Base-by-base conservation (phyloP, 2,329 filamentous ascomycete genomes). In the Aspergillus sp. region DNA sequence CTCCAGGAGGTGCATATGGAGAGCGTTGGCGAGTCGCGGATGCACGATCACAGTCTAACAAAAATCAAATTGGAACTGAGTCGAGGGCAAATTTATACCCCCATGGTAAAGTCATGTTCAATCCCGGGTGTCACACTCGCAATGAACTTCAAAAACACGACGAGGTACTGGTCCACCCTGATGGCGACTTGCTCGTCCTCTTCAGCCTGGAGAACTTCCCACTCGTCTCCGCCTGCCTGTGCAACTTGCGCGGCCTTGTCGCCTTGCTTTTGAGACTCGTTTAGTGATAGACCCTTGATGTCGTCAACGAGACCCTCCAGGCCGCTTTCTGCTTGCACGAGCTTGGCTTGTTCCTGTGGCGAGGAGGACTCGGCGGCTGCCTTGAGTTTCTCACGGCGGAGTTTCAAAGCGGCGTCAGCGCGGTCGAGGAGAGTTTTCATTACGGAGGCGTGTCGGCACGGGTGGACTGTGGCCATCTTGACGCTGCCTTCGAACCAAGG, bases 371-470 rank as follows among this genome's bases (percentile, higher is more conserved):
- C 88, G 76, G 74, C 86, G 78, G 85, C 88, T 77, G 75, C 86
- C 78, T 86, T 88, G 62, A 95, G 83, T 83, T 93, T 96, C 71
- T 94, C 91, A 49, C 92, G 85, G 23, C 94, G 89, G 57, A 96
- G 86, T 77, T 97, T 96, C 57, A 98, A 84, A 0, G 94, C 94
- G 23, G 92, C 92, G 74, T 99, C 94, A 51, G 95, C 95, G 41
- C 95, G 92, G 78, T 98, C 95, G 45, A 99, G 89, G 4, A 99
- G 87, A 23, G 92, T 92, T 81, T 98, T 99, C 95, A 99, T 99
- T 69, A 99, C 95, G 30, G 91, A 91, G 9, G 95, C 95, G 76
- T 99, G 95, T 76, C 95, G 96, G 86, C 95, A 99, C 3, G 95
- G 95, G 74, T 99, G 95, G 15, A 99, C 91, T 34, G 91, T 95